Conservation (phyloP, 352 stramenopile species). For the Pythium phragmiticola region DNA sequence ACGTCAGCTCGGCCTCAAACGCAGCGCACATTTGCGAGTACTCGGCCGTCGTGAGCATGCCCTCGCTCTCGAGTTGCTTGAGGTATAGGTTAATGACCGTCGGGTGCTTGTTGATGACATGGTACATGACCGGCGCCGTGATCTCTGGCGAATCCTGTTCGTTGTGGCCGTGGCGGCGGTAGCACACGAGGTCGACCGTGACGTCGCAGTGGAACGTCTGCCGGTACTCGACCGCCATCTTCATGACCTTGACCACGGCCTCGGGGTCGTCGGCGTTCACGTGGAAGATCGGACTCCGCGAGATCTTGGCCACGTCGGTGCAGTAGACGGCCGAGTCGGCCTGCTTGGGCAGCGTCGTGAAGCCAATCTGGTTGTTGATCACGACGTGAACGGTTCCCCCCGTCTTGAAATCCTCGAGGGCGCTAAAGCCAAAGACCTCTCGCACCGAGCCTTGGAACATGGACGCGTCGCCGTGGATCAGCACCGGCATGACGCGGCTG, state of each 20-base stretch:
- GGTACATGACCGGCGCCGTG: constrained; percentile 89
- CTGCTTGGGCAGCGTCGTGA: constrained; percentile 98
- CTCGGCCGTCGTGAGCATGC: constrained; percentile 45
- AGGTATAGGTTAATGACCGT: constrained; percentile 78
- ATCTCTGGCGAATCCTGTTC: constrained; percentile 92
- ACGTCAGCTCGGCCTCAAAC: constrained; percentile 63
- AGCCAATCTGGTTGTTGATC: constrained; percentile 99
- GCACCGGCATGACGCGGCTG: constrained; percentile 93
- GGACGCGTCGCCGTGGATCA: constrained; percentile 98
- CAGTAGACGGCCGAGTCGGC: constrained; percentile 97
- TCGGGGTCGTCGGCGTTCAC: constrained; percentile 98
- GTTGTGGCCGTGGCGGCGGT: constrained; percentile 98
- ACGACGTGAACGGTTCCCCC: constrained; percentile 99
- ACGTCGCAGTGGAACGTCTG: constrained; percentile 95
- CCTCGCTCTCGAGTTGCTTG: constrained; percentile 64
- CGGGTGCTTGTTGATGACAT: constrained; percentile 86
- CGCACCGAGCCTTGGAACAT: constrained; percentile 83
- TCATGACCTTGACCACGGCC: constrained; percentile 90
- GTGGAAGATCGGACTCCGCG: constrained; percentile 92
- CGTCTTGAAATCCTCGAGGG: constrained; percentile 94
- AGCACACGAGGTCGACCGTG: constrained; percentile 99
- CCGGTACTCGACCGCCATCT: constrained; percentile 88
- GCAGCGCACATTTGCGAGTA: constrained; percentile 50
- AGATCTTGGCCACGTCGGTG: constrained; percentile 97
- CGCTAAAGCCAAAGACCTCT: constrained; percentile 83